Base-by-base conservation (phyloP, 2,329 filamentous ascomycete species). In the Neonectria coccinea region DNA sequence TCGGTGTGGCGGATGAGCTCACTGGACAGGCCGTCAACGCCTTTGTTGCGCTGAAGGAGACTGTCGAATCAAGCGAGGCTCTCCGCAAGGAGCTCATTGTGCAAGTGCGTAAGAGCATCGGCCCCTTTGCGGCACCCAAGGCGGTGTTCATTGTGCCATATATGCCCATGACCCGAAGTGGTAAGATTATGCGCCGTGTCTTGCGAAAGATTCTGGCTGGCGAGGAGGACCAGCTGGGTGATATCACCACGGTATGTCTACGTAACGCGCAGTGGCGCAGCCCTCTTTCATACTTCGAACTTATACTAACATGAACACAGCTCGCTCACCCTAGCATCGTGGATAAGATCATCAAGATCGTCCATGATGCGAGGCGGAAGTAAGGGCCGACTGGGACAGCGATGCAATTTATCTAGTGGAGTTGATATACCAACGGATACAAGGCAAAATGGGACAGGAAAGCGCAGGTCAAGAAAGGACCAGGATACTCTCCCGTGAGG, bases 151-250 rank as follows among this genome's bases (percentile, higher is more conserved):
- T 97, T 59, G 92, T 99, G 48, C 91, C 94, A 3, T 96, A 99
- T 78, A 87, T 99, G 70, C 96, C 96, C 75, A 98, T 99, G 89
- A 99, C 96, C 41, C 88, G 96, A 73, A 97, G 92, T 73, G 96
- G 96, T 71, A 99, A 99, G 91, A 99, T 99, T 77, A 99, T 99
- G 96, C 89, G 96, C 68, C 90, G 96, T 69, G 97, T 99, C 77
- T 82, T 99, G 84, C 88, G 96, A 75, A 99, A 99, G 92, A 97
- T 99, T 76, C 82, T 99, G 72, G 94, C 94, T 16, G 95, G 95
- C 39, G 96, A 99, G 84, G 95, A 97, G 82, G 96, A 99, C 79
- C 94, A 97, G 81, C 85, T 99, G 58, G 96, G 96, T 73, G 96
- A 99, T 77, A 97, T 86, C 39, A 92, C 92, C 20, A 98, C 96